Percentiles rank a stretch among this genome's conserved stretches.
phyloP scores from a whole-genome alignment of 2,329 filamentous ascomycete genomes.

The Alternaria longipes region DNA sequence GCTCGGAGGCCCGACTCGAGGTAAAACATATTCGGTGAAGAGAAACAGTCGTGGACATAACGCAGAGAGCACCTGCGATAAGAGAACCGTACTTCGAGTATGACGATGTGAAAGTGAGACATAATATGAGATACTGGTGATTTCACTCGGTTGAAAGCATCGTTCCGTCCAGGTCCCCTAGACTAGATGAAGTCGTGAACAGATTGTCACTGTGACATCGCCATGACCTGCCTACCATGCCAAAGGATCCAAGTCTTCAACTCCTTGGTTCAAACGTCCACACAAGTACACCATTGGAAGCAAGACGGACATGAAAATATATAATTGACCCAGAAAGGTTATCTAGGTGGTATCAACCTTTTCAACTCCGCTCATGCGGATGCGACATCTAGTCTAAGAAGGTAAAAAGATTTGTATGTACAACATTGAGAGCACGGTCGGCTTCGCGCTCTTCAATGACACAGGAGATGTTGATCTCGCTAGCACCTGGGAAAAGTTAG shows the following conservation, averaged over 20 bases:
- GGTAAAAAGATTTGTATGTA: constrained; percentile 96
- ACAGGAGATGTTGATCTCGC: constrained; percentile 99
- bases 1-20: neutral
- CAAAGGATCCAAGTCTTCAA: too few relatives aligned
- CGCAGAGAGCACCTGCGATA: neutral
- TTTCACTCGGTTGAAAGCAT: neutral
- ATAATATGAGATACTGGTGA: neutral
- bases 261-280: too few relatives aligned
- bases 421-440: constrained; percentile 90
- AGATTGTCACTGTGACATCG: neutral
- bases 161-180: neutral
- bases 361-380: constrained; percentile 28
- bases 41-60: neutral
- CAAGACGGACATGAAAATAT: neutral
- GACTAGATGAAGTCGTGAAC: neutral
- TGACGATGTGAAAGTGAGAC: neutral
- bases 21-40: constrained; percentile 2
- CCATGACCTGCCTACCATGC: too few relatives aligned
- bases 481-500: constrained; percentile 72
- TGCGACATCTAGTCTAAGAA: constrained; percentile 74
- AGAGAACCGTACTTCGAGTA: neutral
- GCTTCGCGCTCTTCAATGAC: constrained; percentile 93
- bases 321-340: constrained; percentile 7
- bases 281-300: too few relatives aligned
- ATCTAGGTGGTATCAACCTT: constrained; percentile 30